Conservation (phyloP, 108 stramenopile species). For the Stephanodiscus minutulus region DNA sequence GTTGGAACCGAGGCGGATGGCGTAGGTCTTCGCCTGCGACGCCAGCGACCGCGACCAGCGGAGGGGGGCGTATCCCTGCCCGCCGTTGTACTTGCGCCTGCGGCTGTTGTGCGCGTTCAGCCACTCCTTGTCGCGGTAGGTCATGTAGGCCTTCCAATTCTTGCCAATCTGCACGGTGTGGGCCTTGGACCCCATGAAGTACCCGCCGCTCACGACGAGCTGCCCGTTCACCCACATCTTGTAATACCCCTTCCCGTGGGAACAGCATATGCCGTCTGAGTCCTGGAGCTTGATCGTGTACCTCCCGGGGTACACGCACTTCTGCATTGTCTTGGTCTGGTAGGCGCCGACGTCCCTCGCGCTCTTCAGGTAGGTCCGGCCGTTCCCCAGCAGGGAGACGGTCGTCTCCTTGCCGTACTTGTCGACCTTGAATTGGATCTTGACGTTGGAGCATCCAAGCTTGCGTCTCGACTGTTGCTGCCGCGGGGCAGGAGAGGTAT, state of each 20-base stretch:
- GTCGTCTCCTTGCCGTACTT: constrained; percentile 30
- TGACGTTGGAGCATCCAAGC: constrained; percentile 16
- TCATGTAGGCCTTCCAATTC: constrained; percentile 23
- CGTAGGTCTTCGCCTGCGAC: constrained; percentile 6
- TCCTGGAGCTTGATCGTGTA: constrained; percentile 23
- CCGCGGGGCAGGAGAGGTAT: too few relatives aligned
- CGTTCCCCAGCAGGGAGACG: constrained; percentile 19
- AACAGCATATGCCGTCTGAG: constrained; percentile 30
- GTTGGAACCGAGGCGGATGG: constrained; percentile 1
- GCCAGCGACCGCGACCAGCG: constrained; percentile 30
- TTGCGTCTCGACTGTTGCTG: not conserved
- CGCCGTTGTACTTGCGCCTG: constrained; percentile 16
- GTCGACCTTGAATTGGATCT: constrained; percentile 34
- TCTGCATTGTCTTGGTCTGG: constrained; percentile 21
- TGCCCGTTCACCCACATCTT: constrained; percentile 23
- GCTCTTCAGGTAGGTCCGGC: constrained; percentile 7
- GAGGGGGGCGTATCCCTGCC: constrained; percentile 8
- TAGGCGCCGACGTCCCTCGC: constrained; percentile 24
- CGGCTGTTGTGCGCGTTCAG: constrained; percentile 29
- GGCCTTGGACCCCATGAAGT: constrained; percentile 22
- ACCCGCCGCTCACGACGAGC: constrained; percentile 19
- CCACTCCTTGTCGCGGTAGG: constrained; percentile 33
- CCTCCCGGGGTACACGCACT: constrained; percentile 19
- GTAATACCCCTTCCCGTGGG: constrained; percentile 29
- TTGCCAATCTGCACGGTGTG: constrained; percentile 26